These are phyloP conservation scores for Chalciporus piperatoides DNA, from an alignment of 1,284 basidiomycete species.

Conservation along the genomic window DNA sequence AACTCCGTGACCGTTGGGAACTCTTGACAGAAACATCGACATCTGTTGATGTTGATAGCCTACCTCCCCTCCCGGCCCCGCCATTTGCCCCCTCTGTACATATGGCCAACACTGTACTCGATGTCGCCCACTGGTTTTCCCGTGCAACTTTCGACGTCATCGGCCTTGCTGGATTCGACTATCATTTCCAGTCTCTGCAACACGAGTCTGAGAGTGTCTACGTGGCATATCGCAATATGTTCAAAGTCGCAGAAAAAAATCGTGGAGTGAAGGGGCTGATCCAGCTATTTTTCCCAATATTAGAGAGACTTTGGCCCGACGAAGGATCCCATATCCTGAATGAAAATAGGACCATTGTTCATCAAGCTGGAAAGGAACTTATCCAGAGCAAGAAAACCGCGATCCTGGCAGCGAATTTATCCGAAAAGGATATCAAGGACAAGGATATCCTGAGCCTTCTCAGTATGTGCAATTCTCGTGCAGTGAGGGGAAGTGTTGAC, in stretches of 20 bases:
- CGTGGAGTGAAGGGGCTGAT: slow-evolving; percentile 37
- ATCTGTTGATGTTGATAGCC: slow-evolving; percentile 8
- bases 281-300: slow-evolving; percentile 43
- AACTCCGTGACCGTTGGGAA: slow-evolving; percentile 43
- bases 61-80: slow-evolving; percentile 7
- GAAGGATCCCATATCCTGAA: slow-evolving; percentile 37
- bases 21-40: slow-evolving; percentile 24
- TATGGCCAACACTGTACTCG: slow-evolving; percentile 28
- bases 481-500: neutral
- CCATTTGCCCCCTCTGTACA: slow-evolving; percentile 2
- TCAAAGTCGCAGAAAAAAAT: slow-evolving; percentile 42
- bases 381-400: slow-evolving; percentile 40
- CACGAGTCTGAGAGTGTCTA: slow-evolving; percentile 48
- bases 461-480: slow-evolving; percentile 34
- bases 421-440: slow-evolving; percentile 28
- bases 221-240: slow-evolving; percentile 46
- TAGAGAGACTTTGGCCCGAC: slow-evolving; percentile 44
- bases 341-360: slow-evolving; percentile 38
- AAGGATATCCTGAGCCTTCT: slow-evolving; percentile 48
- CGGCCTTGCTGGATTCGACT: slow-evolving; percentile 48
- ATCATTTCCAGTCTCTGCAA: slow-evolving; percentile 45
- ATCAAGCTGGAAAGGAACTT: slow-evolving; percentile 38
- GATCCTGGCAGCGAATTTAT: slow-evolving; percentile 33
- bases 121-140: slow-evolving; percentile 47
- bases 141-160: slow-evolving; percentile 52